Base-by-base conservation (phyloP, 73 alveolate genomes). In the Paramecium primaurelia region DNA sequence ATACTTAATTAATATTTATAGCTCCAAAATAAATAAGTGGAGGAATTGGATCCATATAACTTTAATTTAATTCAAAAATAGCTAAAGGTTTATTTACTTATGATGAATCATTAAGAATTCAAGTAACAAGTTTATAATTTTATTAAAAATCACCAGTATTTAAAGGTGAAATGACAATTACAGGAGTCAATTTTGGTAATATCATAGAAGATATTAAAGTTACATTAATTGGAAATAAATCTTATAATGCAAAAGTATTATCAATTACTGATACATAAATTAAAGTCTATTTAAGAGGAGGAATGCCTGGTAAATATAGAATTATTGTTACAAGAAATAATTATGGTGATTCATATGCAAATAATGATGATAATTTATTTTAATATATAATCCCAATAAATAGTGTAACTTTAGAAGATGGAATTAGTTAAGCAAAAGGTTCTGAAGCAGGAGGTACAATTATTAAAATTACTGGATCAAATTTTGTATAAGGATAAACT, bases 221-320 rank as follows among this genome's bases (percentile, higher is more conserved):
- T 2, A 42, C 69, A 9, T 26, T 80, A 10, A 14, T 44, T 44
- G 54, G 73, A 30, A 47, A 30, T 44, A 80, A 80, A 47, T 30
- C 71, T 2, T 80, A 80, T 47, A 34, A 80, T 80, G 69, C 58
- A 20, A 26, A 22, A 45, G 73, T 45, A 42, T 8, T 44, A 42
- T 25, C 12, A 20, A 45, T 44, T 20, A 42, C 69, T 20, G 91
- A 47, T 12, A 80, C 69, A 20, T 59, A 80, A 44, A 42, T 80
- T 18, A 80, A 1, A 25, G 45, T 38, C 22, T 45, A 47, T 26
- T 34, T 80, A 6, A 80, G 91, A 80, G 91, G 91, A 22, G 91
- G 91, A 6, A 80, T 80, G 91, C 91, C 91, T 37, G 91, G 91
- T 25, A 12, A 38, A 20, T 80, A 80, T 80, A 26, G 30, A 42